Evolutionary conservation across 208 protist species (phyloP).

Genomic region (Leishmania turanica): DNA sequence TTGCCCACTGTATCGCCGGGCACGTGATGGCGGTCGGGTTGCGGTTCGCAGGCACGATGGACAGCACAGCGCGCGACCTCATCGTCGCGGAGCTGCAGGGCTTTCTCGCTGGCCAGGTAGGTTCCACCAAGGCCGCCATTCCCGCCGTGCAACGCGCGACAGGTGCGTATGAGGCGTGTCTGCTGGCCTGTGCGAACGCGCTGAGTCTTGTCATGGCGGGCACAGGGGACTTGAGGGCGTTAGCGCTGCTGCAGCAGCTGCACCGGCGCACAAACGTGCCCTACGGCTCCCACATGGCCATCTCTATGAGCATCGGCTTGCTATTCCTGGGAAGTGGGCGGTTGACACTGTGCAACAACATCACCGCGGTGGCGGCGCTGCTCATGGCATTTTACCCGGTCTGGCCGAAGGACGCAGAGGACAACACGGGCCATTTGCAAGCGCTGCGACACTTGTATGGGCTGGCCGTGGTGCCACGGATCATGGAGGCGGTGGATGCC

Average conservation of each 20-base stretch:
- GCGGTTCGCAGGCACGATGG: conserved; percentile 82
- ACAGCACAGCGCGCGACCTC: conserved; percentile 47
- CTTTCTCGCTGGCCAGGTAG: conserved; percentile 65
- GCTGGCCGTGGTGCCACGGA: conserved; percentile 91
- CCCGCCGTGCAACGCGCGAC: conserved; percentile 68
- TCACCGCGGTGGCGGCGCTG: conserved; percentile 89
- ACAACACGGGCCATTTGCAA: conserved; percentile 94
- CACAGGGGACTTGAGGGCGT: conserved; percentile 83
- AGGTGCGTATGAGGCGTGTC: conserved; percentile 74
- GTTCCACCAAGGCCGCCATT: conserved; percentile 51
- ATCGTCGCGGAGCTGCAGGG: conserved; percentile 73
- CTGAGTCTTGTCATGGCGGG: conserved; percentile 92
- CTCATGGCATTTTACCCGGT: conserved; percentile 94
- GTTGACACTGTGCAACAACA: conserved; percentile 85
- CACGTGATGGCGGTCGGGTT: conserved; percentile 71
- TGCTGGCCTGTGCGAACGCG: conserved; percentile 69
- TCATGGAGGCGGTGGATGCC: conserved; percentile 92
- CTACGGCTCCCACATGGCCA: conserved; percentile 95
- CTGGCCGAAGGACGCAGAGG: conserved; percentile 83
- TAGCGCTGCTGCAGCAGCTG: conserved; percentile 76
- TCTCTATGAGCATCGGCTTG: conserved; percentile 94
- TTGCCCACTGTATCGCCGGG: conserved; percentile 78
- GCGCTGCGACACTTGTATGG: conserved; percentile 95
- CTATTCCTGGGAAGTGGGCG: conserved; percentile 95
- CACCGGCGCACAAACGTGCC: conserved; percentile 55